These are phyloP conservation scores for Verbena officinalis DNA, from an alignment of 257 asterid genomes.

Conservation along the genomic window DNA sequence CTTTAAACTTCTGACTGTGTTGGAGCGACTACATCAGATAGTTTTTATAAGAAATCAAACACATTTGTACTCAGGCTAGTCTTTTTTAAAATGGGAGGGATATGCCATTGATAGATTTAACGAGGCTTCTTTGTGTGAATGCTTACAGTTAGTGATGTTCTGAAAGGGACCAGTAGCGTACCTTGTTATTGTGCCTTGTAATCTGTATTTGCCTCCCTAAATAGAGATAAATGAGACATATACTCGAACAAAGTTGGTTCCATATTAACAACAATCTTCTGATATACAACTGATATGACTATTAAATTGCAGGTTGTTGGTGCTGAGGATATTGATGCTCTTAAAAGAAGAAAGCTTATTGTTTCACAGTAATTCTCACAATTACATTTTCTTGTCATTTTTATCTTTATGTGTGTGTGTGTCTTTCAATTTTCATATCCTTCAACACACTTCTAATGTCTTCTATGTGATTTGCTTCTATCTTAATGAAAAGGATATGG, in stretches of 20 bases:
- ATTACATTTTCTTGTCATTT: constrained; percentile 9
- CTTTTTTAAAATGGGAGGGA: not conserved
- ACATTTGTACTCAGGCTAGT: not conserved
- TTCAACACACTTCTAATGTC: constrained; percentile 7
- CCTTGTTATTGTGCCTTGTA: constrained; percentile 19
- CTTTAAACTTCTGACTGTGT: not conserved
- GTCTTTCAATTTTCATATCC: constrained; percentile 6
- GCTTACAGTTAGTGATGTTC: not conserved
- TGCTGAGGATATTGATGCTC: constrained; percentile 74
- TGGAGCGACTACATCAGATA: constrained; percentile 8
- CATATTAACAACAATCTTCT: not conserved
- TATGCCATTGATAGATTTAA: not conserved
- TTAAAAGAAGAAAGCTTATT: constrained; percentile 82
- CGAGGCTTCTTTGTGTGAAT: not conserved
- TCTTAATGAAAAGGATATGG: constrained; percentile 61
- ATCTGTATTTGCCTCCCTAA: constrained; percentile 9
- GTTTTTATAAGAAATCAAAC: not conserved
- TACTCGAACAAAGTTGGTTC: constrained; percentile 7
- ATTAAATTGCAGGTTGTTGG: constrained; percentile 56
- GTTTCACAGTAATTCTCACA: constrained; percentile 61
- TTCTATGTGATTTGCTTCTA: constrained; percentile 15
- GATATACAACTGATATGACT: constrained; percentile 10
- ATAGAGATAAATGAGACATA: not conserved
- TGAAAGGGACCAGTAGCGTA: constrained; percentile 4
- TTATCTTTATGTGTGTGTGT: not conserved